Conservation (phyloP, 495 filamentous ascomycete genomes). For the Penicillium malachiteum region DNA sequence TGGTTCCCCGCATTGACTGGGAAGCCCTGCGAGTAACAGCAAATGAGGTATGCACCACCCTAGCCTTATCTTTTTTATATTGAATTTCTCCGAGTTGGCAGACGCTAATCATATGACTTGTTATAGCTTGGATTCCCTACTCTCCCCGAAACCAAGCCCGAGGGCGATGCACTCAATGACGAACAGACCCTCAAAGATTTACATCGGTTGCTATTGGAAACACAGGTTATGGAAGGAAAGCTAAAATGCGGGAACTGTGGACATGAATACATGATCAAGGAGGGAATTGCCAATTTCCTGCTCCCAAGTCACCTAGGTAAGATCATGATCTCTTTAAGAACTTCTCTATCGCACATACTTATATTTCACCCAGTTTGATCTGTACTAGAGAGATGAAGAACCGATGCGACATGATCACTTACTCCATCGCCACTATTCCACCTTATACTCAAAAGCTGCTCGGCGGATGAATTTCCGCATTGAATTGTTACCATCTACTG, state of each 20-base stretch:
- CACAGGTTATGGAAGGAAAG: conserved; percentile 80
- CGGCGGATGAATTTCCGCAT: no score
- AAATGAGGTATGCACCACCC: conserved; percentile 61
- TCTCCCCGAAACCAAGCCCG: conserved; percentile 64
- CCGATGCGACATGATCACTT: neutral
- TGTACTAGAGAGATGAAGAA: no score
- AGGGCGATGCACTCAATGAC: conserved; percentile 56
- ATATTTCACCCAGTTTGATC: neutral
- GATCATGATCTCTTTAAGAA: conserved; percentile 1
- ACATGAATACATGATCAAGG: conserved; percentile 87
- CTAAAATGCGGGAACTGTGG: conserved; percentile 88
- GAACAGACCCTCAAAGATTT: conserved; percentile 71
- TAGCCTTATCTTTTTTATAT: no score
- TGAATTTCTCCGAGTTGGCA: no score
- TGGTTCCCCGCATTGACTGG: conserved; percentile 90
- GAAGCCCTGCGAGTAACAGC: conserved; percentile 67
- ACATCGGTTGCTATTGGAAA: conserved; percentile 84
- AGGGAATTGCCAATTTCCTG: conserved; percentile 95
- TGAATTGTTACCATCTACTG: neutral
- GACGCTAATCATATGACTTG: neutral
- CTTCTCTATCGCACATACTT: conserved; percentile 6
- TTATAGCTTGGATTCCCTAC: conserved; percentile 77
- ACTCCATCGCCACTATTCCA: neutral
- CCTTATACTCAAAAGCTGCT: neutral
- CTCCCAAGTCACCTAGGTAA: conserved; percentile 86